Evolutionary conservation across 345 rosid species (phyloP).

Genomic region (Eucalyptus polybractea): DNA sequence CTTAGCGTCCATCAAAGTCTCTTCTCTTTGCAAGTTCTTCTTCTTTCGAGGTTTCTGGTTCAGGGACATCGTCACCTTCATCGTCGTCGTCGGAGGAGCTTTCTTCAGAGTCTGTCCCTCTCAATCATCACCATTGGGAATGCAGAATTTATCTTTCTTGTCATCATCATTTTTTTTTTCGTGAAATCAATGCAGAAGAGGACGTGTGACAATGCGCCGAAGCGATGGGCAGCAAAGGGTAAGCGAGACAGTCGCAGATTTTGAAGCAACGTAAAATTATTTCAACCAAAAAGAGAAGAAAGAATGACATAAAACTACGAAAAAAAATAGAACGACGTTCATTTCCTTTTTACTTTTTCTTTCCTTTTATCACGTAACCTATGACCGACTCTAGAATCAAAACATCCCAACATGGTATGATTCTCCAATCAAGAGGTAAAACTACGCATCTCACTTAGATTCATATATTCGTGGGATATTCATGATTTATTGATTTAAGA

Average conservation of each 20-base stretch:
- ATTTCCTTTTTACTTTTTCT: no score
- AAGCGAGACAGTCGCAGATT: background rate
- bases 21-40: no score
- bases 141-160: slow-evolving; percentile 8
- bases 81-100: no score
- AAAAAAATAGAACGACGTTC: background rate
- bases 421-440: background rate
- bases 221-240: background rate
- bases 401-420: background rate
- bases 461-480: background rate
- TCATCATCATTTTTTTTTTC: background rate
- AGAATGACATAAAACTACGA: background rate
- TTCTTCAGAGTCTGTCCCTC: slow-evolving; percentile 56
- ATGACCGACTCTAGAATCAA: background rate
- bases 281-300: no score
- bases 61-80: no score
- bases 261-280: background rate
- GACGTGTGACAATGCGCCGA: background rate
- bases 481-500: no score
- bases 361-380: no score
- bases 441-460: background rate
- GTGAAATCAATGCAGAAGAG: background rate
- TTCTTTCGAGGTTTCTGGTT: no score
- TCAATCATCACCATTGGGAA: slow-evolving; percentile 53
- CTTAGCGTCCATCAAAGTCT: no score